Percentiles rank a stretch among this genome's conserved stretches.
Conservation (phyloP, 2,329 filamentous ascomycete species). For the Verticillium albo-atrum region DNA sequence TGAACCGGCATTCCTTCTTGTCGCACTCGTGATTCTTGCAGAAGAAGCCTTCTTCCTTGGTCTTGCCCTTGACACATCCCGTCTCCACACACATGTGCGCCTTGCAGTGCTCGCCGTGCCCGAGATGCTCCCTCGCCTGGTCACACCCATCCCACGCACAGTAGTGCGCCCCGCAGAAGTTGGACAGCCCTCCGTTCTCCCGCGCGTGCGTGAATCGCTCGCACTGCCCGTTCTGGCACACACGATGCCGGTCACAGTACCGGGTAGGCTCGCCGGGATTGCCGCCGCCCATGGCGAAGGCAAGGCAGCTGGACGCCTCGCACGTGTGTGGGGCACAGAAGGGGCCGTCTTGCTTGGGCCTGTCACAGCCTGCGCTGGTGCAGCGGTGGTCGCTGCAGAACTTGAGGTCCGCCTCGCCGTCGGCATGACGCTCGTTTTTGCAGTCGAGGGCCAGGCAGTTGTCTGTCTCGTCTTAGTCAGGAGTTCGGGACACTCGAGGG, state of each 20-base stretch:
- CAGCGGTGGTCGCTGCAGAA: slow-evolving; percentile 24
- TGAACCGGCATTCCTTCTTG: slow-evolving; percentile 15
- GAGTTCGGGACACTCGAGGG: too few species aligned
- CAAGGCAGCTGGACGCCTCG: slow-evolving; percentile 16
- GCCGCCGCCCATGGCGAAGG: slow-evolving; percentile 14
- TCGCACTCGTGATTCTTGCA: slow-evolving; percentile 21
- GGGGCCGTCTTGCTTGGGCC: slow-evolving; percentile 5
- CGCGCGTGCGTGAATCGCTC: slow-evolving; percentile 19
- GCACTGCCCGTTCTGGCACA: slow-evolving; percentile 17
- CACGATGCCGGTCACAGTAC: slow-evolving; percentile 24
- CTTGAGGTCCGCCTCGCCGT: slow-evolving; percentile 12
- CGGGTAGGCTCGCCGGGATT: slow-evolving; percentile 11
- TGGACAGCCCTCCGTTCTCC: slow-evolving; percentile 16
- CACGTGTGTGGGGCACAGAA: slow-evolving; percentile 24
- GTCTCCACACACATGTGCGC: slow-evolving; percentile 14
- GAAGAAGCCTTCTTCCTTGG: slow-evolving; percentile 3
- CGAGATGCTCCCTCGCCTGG: slow-evolving; percentile 13
- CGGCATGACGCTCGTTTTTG: slow-evolving; percentile 14
- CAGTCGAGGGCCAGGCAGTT: slow-evolving; percentile 20
- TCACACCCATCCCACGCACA: slow-evolving; percentile 21
- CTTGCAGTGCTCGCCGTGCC: slow-evolving; percentile 12
- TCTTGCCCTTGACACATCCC: slow-evolving; percentile 16
- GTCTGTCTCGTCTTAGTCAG: slow-evolving; percentile 13
- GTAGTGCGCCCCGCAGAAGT: slow-evolving; percentile 22
- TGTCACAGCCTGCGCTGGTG: slow-evolving; percentile 15